Conservation (phyloP, 441 rosid genomes). For the Francoa sonchifolia region DNA sequence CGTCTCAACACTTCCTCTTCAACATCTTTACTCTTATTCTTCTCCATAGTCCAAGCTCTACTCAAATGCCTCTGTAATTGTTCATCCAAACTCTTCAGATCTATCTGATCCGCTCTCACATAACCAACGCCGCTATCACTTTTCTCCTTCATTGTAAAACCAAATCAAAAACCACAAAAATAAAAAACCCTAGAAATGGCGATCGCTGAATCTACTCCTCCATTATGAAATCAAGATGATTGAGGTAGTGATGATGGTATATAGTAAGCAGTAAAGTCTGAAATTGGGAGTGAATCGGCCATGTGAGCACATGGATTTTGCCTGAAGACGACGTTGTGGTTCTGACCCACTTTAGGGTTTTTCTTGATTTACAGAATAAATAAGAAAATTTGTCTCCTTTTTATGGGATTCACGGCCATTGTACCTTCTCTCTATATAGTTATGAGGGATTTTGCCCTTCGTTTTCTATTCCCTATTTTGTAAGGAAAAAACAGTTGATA, state of each 20-base stretch:
- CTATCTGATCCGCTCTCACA: slow-evolving; percentile 24
- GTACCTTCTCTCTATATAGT: slow-evolving; percentile 3
- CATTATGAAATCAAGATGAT: too few relatives aligned
- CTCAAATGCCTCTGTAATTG: slow-evolving; percentile 41
- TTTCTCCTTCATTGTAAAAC: slow-evolving; percentile 59
- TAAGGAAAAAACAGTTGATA: too few relatives aligned
- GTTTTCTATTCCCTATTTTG: too few relatives aligned
- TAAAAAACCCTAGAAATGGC: slow-evolving; percentile 1
- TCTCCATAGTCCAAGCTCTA: slow-evolving; percentile 29
- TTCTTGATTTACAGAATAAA: too few relatives aligned
- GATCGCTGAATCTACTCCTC: too few relatives aligned
- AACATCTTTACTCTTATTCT: slow-evolving; percentile 21
- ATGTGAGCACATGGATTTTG: slow-evolving; percentile 53
- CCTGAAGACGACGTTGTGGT: slow-evolving; percentile 33
- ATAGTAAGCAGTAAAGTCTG: neutral
- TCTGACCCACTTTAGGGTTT: slow-evolving; percentile 27
- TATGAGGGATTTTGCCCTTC: too few relatives aligned
- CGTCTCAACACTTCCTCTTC: slow-evolving; percentile 15
- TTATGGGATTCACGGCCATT: neutral
- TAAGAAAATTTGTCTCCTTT: neutral
- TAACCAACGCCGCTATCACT: slow-evolving; percentile 47
- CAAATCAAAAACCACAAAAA: neutral
- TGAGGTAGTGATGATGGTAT: neutral
- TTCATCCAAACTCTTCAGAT: slow-evolving; percentile 45
- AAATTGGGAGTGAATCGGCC: slow-evolving; percentile 20